Evolutionary conservation across 148 eudicot species (phyloP), one percentile per base, ranked within the genome.

Genomic region (Dianthus caryophyllus): DNA sequence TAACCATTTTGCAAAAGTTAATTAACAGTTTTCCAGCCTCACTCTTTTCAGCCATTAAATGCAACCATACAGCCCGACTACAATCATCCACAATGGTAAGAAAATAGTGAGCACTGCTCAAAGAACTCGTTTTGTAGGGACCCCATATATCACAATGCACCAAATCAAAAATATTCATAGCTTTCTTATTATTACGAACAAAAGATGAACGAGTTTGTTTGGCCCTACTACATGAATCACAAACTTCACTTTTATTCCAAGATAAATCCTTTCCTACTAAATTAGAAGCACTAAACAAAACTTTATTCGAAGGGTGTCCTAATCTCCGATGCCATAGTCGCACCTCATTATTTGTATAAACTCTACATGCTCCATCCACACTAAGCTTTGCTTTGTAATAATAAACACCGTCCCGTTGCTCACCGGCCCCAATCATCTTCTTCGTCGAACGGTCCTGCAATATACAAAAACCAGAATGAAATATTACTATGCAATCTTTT

Each of bases 71-170:
- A 21, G 13, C 59, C 11, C 59, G 2, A 54, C 59, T 54, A 5
- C 2, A 5, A 54, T 54, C 59, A 21, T 54, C 59, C 9, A 54
- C 59, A 54, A 54, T 21, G 1, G 59, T 54, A 8, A 54, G 14
- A 24, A 54, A 54, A 54, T 4, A 54, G 1, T 22, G 2, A 6
- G 29, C 59, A 6, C 59, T 31, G 13, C 13, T 18, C 9, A 21
- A 22, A 3, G 7, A 8, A 2, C 27, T 5, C 2, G 2, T 15
- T 8, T 24, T 13, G 11, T 54, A 54, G 1, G 59, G 9, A 22
- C 59, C 59, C 59, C 59, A 54, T 18, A 54, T 54, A 8, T 54
- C 59, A 54, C 29, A 54, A 22, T 54, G 59, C 0, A 54, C 11
- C 4, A 54, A 15, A 22, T 21, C 59, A 54, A 54, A 54, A 3